Percentiles rank a stretch among this genome's conserved stretches.
phyloP scores from a whole-genome alignment of 2,329 filamentous ascomycete genomes.

The Mycosphaerella sp. region DNA sequence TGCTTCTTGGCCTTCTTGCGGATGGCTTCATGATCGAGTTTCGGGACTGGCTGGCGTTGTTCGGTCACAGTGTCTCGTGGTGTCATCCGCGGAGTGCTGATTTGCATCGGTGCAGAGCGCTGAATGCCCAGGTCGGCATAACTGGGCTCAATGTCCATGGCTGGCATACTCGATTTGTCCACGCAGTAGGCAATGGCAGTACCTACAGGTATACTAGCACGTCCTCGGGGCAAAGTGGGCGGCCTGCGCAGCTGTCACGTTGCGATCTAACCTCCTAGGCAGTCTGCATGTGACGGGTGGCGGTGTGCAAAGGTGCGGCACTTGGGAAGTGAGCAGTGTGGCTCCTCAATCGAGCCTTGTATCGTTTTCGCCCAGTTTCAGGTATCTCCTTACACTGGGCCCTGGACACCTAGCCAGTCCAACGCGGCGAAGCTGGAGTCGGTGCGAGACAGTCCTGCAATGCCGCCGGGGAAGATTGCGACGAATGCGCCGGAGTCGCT shows the following conservation, averaged over 20 bases:
- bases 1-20: constrained; percentile 35
- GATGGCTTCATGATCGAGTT: constrained; percentile 34
- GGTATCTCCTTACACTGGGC: constrained; percentile 40
- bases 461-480: constrained; percentile 32
- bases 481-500: constrained; percentile 33
- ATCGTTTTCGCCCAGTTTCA: constrained; percentile 49
- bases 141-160: constrained; percentile 33
- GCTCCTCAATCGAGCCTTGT: constrained; percentile 3
- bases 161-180: constrained; percentile 27
- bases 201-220: neutral
- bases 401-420: constrained; percentile 43
- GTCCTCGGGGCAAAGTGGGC: neutral
- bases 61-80: constrained; percentile 20
- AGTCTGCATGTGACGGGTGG: constrained; percentile 4
- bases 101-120: constrained; percentile 30
- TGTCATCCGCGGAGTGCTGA: constrained; percentile 28
- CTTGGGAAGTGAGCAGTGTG: constrained; percentile 1
- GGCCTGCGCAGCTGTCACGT: constrained; percentile 1
- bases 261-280: neutral
- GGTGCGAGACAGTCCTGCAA: constrained; percentile 33
- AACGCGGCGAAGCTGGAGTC: constrained; percentile 45
- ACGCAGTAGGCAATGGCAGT: neutral
- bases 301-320: constrained; percentile 1
- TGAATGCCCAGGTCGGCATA: constrained; percentile 25
- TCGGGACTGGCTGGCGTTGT: constrained; percentile 25